Evolutionary conservation across 106 monocot species (phyloP), one percentile per base, ranked within the genome.

Genomic region (Dioscorea alata): DNA sequence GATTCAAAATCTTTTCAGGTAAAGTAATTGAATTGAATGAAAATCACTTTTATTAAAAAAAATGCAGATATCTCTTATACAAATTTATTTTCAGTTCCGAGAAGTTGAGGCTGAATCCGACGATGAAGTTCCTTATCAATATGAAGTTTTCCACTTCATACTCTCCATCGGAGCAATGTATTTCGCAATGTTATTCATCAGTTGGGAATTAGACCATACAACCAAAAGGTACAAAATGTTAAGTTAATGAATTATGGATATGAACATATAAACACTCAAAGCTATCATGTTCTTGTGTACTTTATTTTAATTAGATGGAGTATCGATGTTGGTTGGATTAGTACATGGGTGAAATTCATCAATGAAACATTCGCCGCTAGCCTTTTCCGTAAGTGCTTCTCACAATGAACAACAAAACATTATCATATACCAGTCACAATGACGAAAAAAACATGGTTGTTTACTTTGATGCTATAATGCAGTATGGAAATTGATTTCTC

Each of bases 141-240:
- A 90, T 35, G 78, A 69, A 1, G 64, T 83, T 58, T 90, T 90
- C 50, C 83, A 90, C 65, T 83, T 84, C 33, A 59, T 90, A 64
- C 86, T 90, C 75, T 72, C 90, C 4, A 79, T 86, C 57, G 90
- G 90, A 76, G 79, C 86, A 21, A 86, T 90, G 90, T 83, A 90
- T 57, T 90, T 90, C 33, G 86, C 86, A 63, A 90, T 90, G 90
- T 49, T 90, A 42, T 81, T 86, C 76, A 76, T 83, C 24, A 90
- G 66, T 67, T 90, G 90, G 90, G 83, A 90, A 61, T 51, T 83
- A 42, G 60, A 81, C 64, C 81, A 84, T 31, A 78, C 83, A 63
- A 86, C 81, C 14, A 76, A 24, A 60, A 83, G 84, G 90, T 90
- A 85, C 4, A 51, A 17, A 4, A 51, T 51, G 51, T 51, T 12